phyloP scores from a whole-genome alignment of 148 eudicot species.

The Rhododendron molle region DNA sequence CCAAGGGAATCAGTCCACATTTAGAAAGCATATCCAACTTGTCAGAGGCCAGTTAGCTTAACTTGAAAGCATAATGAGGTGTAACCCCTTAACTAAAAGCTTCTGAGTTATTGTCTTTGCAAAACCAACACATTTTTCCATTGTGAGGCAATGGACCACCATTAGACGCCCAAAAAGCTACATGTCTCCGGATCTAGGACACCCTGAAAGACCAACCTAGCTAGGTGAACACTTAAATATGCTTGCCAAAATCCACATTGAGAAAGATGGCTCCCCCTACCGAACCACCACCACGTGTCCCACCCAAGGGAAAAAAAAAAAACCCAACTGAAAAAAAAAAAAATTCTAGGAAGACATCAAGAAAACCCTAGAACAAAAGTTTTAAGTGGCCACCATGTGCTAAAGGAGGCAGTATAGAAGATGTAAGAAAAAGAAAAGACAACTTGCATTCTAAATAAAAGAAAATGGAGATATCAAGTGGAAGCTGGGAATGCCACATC shows the following conservation, averaged over 20 bases:
- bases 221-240: neutral
- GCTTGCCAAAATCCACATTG: slow-evolving; percentile 4
- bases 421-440: neutral
- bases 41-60: neutral
- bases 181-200: slow-evolving; percentile 14
- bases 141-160: slow-evolving; percentile 14
- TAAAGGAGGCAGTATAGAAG: slow-evolving; percentile 15
- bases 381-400: slow-evolving; percentile 30
- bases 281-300: slow-evolving; percentile 10
- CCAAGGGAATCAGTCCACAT: neutral
- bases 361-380: slow-evolving; percentile 1
- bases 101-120: neutral
- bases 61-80: neutral
- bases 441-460: slow-evolving; percentile 14
- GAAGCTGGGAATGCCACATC: slow-evolving; percentile 23
- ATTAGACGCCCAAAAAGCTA: slow-evolving; percentile 5
- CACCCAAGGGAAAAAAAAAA: neutral
- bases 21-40: neutral
- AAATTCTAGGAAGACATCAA: neutral
- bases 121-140: neutral
- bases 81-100: neutral
- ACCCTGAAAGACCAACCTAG: neutral
- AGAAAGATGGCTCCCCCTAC: neutral
- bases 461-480: slow-evolving; percentile 9
- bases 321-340: neutral